These are phyloP conservation scores for Jaapia argillacea DNA, from an alignment of 768 basidiomycete species.

Conservation along the genomic window DNA sequence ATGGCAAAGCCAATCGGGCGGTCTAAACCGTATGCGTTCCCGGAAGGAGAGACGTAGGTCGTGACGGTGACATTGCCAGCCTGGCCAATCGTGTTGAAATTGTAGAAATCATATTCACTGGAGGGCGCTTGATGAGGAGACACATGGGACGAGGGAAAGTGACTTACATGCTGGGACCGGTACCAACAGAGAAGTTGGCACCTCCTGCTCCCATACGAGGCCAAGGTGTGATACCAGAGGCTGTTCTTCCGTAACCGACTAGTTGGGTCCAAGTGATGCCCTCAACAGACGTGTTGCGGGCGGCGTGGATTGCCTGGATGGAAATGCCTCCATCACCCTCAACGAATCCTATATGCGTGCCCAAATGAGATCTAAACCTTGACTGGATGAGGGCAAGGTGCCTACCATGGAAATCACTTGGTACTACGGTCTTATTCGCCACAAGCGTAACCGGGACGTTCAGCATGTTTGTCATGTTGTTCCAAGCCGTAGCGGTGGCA, in stretches of 20 bases:
- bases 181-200: constrained; percentile 48
- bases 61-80: constrained; percentile 37
- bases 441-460: constrained; percentile 16
- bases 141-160: not conserved
- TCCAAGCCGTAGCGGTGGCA: constrained; percentile 15
- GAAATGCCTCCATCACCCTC: constrained; percentile 54
- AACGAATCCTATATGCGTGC: constrained; percentile 34
- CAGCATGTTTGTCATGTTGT: constrained; percentile 33
- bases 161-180: constrained; percentile 49
- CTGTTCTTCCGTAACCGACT: constrained; percentile 48
- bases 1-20: constrained; percentile 43
- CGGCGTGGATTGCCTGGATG: constrained; percentile 55
- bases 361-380: not conserved
- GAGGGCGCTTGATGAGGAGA: not conserved
- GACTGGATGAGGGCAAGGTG: not conserved
- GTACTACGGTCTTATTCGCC: constrained; percentile 23
- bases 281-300: constrained; percentile 33
- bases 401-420: constrained; percentile 40
- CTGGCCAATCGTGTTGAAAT: constrained; percentile 36
- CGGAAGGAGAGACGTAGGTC: constrained; percentile 38
- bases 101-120: constrained; percentile 60
- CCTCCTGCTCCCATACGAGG: constrained; percentile 38
- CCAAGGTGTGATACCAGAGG: constrained; percentile 53
- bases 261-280: constrained; percentile 50
- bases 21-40: constrained; percentile 39